Base-by-base conservation (phyloP, 805 yeast species). In the Ogataea pignaliae region DNA sequence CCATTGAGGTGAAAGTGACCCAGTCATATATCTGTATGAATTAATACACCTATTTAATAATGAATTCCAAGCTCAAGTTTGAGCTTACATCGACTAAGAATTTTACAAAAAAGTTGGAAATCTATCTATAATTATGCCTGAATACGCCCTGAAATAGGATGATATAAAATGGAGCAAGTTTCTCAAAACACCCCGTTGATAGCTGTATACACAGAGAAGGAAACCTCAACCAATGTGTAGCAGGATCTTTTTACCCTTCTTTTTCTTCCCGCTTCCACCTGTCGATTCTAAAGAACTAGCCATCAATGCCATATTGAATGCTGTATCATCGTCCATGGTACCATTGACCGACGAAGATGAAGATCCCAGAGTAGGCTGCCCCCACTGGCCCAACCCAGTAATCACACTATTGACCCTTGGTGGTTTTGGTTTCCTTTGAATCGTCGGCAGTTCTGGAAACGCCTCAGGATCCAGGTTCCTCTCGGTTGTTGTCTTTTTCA, bases 341-440 rank as follows among this genome's bases (percentile, higher is more conserved):
- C 35, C 35, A 10, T 43, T 33, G 7, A 40, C 26, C 3, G 41
- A 13, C 5, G 43, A 33, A 32, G 37, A 31, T 8, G 45, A 6
- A 7, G 38, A 29, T 3, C 48, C 42, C 4, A 21, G 26, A 21
- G 26, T 21, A 21, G 26, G 26, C 32, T 45, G 42, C 3, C 66
- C 65, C 74, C 73, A 70, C 10, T 52, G 53, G 3, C 66, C 65
- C 15, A 53, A 18, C 8, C 57, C 40, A n/a, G 43, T 48, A 34
- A 46, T 46, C 2, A 72, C 61, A 8, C 81, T 79, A 39, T 78
- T 79, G 3, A 84, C 86, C 34, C 85, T 70, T 2, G 89, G 87
- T 38, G 42, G 76, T 70, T 40, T 63, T 55, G 56, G 73, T 75
- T 53, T 71, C 66, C 46, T 60, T 59, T 35, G 74, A 66, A 36